Evolutionary conservation across 441 rosid species (phyloP).

Genomic region (Syzygium syzygioides): DNA sequence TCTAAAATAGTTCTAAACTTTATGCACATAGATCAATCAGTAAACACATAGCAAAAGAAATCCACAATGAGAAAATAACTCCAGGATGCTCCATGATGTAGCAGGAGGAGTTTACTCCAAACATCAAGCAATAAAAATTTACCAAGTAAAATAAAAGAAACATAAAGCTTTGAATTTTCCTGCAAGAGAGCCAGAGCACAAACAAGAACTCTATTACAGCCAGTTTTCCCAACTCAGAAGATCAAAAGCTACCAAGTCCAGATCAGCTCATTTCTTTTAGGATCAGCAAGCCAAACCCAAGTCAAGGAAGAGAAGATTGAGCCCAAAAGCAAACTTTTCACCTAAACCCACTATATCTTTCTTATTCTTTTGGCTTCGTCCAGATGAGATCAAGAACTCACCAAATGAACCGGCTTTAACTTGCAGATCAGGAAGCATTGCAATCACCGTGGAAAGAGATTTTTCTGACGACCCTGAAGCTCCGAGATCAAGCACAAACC

Average conservation of each 20-base stretch:
- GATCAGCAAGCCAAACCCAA: neutral
- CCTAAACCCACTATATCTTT: neutral
- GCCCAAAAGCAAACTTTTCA: neutral
- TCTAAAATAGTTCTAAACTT: neutral
- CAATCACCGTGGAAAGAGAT: neutral
- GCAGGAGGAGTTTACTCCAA: neutral
- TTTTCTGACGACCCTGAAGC: neutral
- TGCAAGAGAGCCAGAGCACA: neutral
- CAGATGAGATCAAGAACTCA: constrained; percentile 10
- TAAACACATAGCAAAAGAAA: neutral
- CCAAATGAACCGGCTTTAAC: constrained; percentile 10
- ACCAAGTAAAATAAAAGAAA: neutral
- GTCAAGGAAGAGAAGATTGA: neutral
- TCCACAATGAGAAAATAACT: neutral
- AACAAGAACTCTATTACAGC: neutral
- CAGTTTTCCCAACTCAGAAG: neutral
- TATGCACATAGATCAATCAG: neutral
- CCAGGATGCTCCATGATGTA: neutral
- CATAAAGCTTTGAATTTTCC: neutral
- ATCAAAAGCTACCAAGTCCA: neutral
- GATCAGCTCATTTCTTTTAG: neutral
- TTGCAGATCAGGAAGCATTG: constrained; percentile 6
- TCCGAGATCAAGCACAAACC: constrained; percentile 22
- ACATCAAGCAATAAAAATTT: neutral
- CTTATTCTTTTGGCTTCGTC: neutral